Evolutionary conservation across 345 rosid genomes (phyloP).

Genomic region (Salix suchowensis): DNA sequence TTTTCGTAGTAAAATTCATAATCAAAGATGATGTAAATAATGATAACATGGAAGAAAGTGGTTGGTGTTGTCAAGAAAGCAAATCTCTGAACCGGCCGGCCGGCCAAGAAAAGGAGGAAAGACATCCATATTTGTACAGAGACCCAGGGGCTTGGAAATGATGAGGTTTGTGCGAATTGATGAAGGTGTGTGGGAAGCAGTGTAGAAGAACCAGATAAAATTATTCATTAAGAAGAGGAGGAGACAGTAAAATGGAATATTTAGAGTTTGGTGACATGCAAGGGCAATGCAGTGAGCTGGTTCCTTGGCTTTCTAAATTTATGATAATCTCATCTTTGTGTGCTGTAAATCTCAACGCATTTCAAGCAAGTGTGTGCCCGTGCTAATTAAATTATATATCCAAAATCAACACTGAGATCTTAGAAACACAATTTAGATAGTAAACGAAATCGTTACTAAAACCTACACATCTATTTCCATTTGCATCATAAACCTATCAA

Average conservation of each 20-base stretch:
- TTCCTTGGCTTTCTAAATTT: constrained; percentile 18
- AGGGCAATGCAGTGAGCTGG: background rate
- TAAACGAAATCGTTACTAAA: too few species aligned
- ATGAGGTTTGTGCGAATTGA: too few species aligned
- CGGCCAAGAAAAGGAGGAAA: background rate
- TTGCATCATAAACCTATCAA: too few species aligned
- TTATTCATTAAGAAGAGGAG: background rate
- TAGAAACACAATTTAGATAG: too few species aligned
- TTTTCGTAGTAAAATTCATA: constrained; percentile 33
- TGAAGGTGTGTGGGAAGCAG: too few species aligned
- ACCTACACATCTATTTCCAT: too few species aligned
- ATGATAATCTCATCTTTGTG: background rate
- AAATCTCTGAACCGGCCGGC: background rate
- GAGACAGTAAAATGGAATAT: constrained; percentile 23
- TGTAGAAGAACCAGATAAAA: too few species aligned
- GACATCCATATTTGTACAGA: background rate
- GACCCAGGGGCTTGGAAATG: background rate
- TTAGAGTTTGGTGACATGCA: constrained; percentile 39
- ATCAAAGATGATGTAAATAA: constrained; percentile 20
- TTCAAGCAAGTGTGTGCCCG: constrained; percentile 33
- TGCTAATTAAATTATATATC: background rate
- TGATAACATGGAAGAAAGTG: constrained; percentile 35
- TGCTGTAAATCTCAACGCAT: constrained; percentile 13
- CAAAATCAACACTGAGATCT: too few species aligned
- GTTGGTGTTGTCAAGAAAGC: constrained; percentile 1